Conservation (phyloP, 2,329 filamentous ascomycete genomes). For the Botrytis medusae region DNA sequence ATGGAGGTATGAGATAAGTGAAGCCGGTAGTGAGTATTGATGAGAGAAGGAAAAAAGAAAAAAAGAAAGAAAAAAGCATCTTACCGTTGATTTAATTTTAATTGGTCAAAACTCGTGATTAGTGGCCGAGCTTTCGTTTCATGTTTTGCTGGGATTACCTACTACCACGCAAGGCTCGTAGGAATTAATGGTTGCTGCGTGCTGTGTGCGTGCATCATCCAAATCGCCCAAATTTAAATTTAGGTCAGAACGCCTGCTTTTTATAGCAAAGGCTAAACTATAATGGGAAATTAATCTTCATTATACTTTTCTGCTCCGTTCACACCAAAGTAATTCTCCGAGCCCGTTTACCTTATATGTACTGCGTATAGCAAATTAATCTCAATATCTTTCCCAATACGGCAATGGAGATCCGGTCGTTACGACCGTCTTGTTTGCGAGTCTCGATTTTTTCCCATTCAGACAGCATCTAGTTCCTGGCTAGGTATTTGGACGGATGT, state of each 20-base stretch:
- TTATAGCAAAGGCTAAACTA: not conserved
- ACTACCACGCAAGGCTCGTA: not conserved
- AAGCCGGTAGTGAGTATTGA: not conserved
- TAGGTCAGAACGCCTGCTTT: not conserved
- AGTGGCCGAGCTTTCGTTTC: constrained; percentile 19
- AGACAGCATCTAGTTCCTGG: not conserved
- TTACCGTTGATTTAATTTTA: not conserved
- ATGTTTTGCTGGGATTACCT: constrained; percentile 18
- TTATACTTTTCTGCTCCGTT: not conserved
- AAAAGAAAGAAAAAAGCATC: not conserved
- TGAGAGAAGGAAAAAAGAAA: not conserved
- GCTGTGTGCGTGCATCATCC: not conserved
- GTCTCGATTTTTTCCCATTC: not conserved
- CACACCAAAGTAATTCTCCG: constrained; percentile 5
- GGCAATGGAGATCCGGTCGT: not conserved
- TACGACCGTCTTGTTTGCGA: not conserved
- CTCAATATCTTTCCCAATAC: not conserved
- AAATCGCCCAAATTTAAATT: constrained; percentile 11
- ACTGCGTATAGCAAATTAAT: not conserved
- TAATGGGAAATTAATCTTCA: not conserved
- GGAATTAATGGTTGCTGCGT: not conserved
- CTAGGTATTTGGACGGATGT: not conserved
- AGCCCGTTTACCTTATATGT: not conserved
- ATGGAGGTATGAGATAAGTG: not conserved
- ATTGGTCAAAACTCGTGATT: constrained; percentile 3